Evolutionary conservation across 2,329 filamentous ascomycete species (phyloP).

Genomic region (Monilinia fructigena): DNA sequence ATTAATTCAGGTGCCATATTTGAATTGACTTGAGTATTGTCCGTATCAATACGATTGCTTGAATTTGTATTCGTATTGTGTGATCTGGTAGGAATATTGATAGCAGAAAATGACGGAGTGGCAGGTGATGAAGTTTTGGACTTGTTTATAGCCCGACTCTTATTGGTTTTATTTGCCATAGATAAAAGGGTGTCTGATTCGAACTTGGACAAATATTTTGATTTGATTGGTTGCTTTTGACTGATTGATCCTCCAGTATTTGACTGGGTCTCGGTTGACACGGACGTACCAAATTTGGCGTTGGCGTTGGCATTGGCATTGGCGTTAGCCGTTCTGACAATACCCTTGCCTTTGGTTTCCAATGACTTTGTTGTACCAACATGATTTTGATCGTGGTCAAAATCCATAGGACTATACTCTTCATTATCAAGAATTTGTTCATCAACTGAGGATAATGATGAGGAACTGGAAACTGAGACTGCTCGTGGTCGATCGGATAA

Average conservation of each 20-base stretch:
- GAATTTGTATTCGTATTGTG: conserved; percentile 22
- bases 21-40: conserved; percentile 17
- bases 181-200: conserved; percentile 37
- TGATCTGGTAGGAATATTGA: conserved; percentile 24
- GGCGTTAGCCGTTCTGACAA: conserved; percentile 14
- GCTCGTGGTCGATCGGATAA: conserved; percentile 27
- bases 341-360: conserved; percentile 18
- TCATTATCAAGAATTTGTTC: conserved; percentile 33
- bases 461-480: conserved; percentile 39
- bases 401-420: conserved; percentile 22
- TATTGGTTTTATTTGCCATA: conserved; percentile 22
- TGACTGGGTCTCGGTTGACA: conserved; percentile 34
- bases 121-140: conserved; percentile 25
- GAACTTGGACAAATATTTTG: conserved; percentile 30
- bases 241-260: conserved; percentile 26
- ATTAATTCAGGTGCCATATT: conserved; percentile 27
- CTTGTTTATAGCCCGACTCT: conserved; percentile 17
- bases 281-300: conserved; percentile 31
- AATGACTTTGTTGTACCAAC: conserved; percentile 20
- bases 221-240: conserved; percentile 34
- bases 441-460: conserved; percentile 43
- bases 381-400: conserved; percentile 22
- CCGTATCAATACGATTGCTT: conserved; percentile 16
- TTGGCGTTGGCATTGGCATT: conserved; percentile 31
- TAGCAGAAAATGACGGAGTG: conserved; percentile 27